Conservation (phyloP, 176 grass and related monocot genomes). For the Puccinellia tenuiflora region DNA sequence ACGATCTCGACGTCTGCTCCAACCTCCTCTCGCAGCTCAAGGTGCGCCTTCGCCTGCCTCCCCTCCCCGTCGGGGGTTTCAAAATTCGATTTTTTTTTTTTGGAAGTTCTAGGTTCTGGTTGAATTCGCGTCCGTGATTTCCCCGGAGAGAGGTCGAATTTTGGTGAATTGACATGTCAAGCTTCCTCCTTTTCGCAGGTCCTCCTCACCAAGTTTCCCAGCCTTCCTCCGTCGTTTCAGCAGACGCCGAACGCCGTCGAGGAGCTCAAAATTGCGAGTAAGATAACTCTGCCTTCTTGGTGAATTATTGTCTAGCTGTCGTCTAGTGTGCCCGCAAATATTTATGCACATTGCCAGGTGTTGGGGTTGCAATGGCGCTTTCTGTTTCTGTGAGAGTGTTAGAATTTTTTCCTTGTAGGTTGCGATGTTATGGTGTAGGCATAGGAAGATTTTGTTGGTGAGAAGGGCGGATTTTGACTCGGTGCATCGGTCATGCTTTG, state of each 20-base stretch:
- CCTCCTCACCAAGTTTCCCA: slow-evolving; percentile 76
- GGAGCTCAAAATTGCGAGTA: slow-evolving; percentile 85
- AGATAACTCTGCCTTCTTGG: background rate
- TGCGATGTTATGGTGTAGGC: background rate
- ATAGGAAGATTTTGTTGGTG: background rate
- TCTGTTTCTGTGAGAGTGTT: background rate
- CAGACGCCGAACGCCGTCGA: slow-evolving; percentile 63
- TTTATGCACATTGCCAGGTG: background rate
- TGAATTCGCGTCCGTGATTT: background rate
- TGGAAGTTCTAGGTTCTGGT: background rate
- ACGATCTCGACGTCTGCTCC: slow-evolving; percentile 49
- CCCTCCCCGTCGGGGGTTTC: background rate
- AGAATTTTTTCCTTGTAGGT: background rate
- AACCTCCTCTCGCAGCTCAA: slow-evolving; percentile 85
- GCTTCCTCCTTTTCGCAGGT: slow-evolving; percentile 42
- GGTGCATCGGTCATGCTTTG: background rate
- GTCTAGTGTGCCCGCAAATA: background rate
- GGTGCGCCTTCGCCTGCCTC: slow-evolving; percentile 17
- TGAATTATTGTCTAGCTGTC: background rate
- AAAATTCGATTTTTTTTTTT: background rate
- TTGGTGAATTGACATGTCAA: background rate
- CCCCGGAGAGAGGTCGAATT: background rate
- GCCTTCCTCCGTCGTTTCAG: slow-evolving; percentile 69
- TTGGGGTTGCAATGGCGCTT: background rate
- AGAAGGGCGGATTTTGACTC: background rate